Conservation (phyloP, 305 asterid species). For the Fraxinus ornus region DNA sequence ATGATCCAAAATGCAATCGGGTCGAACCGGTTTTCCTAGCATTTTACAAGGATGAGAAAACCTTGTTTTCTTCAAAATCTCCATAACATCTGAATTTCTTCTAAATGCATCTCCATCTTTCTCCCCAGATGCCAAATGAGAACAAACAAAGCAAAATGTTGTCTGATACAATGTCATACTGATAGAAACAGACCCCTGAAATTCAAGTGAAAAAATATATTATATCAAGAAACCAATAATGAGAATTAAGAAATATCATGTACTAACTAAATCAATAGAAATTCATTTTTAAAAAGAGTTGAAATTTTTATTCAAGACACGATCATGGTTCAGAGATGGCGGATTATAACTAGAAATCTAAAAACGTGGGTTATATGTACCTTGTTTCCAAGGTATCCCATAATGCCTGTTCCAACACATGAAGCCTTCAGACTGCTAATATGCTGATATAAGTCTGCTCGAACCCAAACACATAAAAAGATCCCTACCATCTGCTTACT, state of each 20-base stretch:
- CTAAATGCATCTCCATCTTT: constrained; percentile 58
- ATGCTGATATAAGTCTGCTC: constrained; percentile 41
- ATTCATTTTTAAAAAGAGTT: neutral
- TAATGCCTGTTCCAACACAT: constrained; percentile 70
- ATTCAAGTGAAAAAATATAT: neutral
- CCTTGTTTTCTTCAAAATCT: constrained; percentile 59
- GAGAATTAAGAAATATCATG: neutral
- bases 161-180: constrained; percentile 60
- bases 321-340: neutral
- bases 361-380: constrained; percentile 25
- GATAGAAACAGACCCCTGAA: constrained; percentile 69
- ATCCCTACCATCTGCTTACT: constrained; percentile 93
- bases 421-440: constrained; percentile 62
- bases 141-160: constrained; percentile 73
- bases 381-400: constrained; percentile 94
- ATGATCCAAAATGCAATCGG: constrained; percentile 51
- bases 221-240: neutral
- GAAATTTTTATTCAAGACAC: neutral
- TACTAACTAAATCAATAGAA: neutral
- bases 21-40: constrained; percentile 28
- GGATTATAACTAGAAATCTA: neutral
- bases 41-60: constrained; percentile 37
- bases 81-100: constrained; percentile 61
- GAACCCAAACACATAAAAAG: constrained; percentile 69
- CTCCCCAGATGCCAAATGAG: constrained; percentile 80